Conservation (phyloP, 169 alveolate genomes). For the Plasmodium malariae region DNA sequence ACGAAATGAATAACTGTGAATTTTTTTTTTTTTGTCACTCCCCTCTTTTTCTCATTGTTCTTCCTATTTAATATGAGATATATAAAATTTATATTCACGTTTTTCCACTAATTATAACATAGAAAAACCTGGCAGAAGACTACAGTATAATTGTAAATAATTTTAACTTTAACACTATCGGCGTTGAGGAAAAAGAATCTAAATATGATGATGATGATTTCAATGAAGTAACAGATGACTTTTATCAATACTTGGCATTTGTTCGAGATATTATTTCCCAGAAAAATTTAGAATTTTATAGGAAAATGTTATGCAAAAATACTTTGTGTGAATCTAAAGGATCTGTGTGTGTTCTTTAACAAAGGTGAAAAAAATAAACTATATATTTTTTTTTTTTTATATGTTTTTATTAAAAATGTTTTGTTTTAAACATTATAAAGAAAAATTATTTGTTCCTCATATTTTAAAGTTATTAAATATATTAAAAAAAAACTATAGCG, state of each 20-base stretch:
- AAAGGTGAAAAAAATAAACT: background rate
- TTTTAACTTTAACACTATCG: conserved; percentile 57
- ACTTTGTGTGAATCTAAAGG: conserved; percentile 60
- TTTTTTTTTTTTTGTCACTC: too few species aligned
- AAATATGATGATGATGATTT: conserved; percentile 71
- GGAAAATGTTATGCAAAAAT: conserved; percentile 61
- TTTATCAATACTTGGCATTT: conserved; percentile 59
- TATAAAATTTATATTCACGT: background rate
- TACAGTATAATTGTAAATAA: conserved; percentile 50
- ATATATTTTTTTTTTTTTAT: too few species aligned
- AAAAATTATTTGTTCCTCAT: too few species aligned
- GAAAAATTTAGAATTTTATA: conserved; percentile 58
- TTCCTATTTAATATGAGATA: background rate
- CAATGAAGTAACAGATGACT: conserved; percentile 49
- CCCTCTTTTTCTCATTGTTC: too few species aligned
- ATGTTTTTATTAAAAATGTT: too few species aligned
- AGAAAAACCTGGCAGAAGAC: conserved; percentile 58
- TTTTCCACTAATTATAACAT: background rate
- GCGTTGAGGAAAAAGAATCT: conserved; percentile 53
- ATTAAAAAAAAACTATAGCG: too few species aligned
- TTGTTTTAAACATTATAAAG: too few species aligned
- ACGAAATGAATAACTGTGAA: too few species aligned
- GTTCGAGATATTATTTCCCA: conserved; percentile 46
- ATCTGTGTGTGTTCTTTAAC: conserved; percentile 49
- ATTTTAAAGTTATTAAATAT: too few species aligned